Evolutionary conservation across 2,329 filamentous ascomycete species (phyloP), one percentile per base, ranked within the genome.

Genomic region (Chaetomiaceae sp.): DNA sequence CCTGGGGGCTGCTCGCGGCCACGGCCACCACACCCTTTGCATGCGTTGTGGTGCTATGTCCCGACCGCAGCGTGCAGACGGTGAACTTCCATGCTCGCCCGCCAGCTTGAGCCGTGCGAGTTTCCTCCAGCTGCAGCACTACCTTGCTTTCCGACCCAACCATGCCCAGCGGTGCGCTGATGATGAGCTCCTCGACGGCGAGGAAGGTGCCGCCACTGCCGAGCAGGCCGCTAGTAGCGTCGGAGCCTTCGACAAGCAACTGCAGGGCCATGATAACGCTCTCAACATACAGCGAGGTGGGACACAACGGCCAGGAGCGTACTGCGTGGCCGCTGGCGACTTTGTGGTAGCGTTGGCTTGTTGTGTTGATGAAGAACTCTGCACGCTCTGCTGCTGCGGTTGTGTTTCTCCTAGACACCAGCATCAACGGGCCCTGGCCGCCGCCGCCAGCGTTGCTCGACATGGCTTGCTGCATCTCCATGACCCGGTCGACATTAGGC

Each of bases 221-320:
- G 6, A 27, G 25, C 25, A 27, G 25, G 12, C 12, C 25, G 25
- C 25, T 27, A 6, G n/a, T n/a, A n/a, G n/a, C n/a, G n/a, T 27
- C 6, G 17, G 17, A 12, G 12, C 3, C 33, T 5, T 23, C 10
- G 4, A 30, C 6, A 9, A 53, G 25, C 17, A 23, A 34, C 41
- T 49, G 40, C 21, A 45, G 1, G 7, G 59, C 58, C 39, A 58
- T 61, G 10, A 55, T 55, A 5, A 49, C 60, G n/a, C 53, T 45
- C 20, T 63, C 62, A 44, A 62, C 55, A 50, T 63, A 63, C 45
- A 63, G 46, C 13, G 60, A 56, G 20, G 61, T 58, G 3, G 62
- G 62, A 34, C 60, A 63, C 9, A 63, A 50, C 2, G 56, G 45
- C 6, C 53, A 43, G 1, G 50, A 49, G 10, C 55, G 52, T 1